These are phyloP conservation scores for Phellopilus nigrolimitatus DNA, from an alignment of 1,284 basidiomycete genomes.

Conservation along the genomic window DNA sequence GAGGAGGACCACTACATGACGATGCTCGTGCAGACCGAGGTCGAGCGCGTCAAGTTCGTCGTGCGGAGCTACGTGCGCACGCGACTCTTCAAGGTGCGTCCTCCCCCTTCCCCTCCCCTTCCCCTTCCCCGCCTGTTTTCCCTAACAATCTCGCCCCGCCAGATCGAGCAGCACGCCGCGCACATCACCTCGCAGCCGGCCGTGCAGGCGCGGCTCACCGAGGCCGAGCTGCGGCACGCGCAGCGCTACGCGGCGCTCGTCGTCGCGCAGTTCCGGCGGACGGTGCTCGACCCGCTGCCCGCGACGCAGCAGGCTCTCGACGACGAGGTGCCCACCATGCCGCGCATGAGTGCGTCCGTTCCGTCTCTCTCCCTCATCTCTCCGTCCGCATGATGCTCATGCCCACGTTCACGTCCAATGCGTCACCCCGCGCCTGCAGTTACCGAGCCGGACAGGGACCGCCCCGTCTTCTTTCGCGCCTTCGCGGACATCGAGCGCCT, in stretches of 20 bases:
- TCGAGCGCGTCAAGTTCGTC: slow-evolving; percentile 88
- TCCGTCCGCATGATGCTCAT: not conserved
- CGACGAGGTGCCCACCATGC: slow-evolving; percentile 58
- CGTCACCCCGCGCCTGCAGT: slow-evolving; percentile 40
- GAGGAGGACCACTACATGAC: slow-evolving; percentile 91
- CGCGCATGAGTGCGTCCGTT: slow-evolving; percentile 66
- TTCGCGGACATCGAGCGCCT: slow-evolving; percentile 65
- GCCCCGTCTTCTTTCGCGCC: slow-evolving; percentile 78
- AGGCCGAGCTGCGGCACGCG: slow-evolving; percentile 76
- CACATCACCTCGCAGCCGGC: slow-evolving; percentile 61
- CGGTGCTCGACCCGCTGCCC: slow-evolving; percentile 77
- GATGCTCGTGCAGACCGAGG: slow-evolving; percentile 87
- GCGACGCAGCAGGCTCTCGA: slow-evolving; percentile 69
- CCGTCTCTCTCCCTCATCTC: not conserved
- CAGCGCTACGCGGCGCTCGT: slow-evolving; percentile 66
- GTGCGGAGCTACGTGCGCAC: slow-evolving; percentile 85
- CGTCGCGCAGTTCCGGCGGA: slow-evolving; percentile 67
- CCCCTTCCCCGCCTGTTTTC: slow-evolving; percentile 8
- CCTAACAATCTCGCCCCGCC: slow-evolving; percentile 12
- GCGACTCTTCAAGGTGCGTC: slow-evolving; percentile 73
- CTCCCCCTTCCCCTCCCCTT: not conserved
- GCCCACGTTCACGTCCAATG: slow-evolving; percentile 1
- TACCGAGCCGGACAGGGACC: slow-evolving; percentile 64
- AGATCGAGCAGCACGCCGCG: slow-evolving; percentile 86
- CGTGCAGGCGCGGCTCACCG: slow-evolving; percentile 68